Conservation (phyloP, 306 rosid genomes). For the Purshia tridentata region DNA sequence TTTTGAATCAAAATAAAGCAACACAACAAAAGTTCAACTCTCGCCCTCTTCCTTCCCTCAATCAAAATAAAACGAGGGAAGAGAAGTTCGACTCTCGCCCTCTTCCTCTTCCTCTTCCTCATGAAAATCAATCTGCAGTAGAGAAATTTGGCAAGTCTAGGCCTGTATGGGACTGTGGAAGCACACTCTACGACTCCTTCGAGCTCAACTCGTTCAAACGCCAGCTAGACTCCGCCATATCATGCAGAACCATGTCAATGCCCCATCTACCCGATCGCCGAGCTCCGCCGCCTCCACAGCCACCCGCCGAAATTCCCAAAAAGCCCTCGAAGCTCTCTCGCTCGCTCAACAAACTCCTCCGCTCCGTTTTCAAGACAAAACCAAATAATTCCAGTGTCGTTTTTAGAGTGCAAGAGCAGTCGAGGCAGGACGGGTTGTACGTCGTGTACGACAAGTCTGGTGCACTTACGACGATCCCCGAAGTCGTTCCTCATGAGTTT, state of each 20-base stretch:
- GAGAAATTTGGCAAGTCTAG: background rate
- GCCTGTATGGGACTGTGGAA: constrained; percentile 82
- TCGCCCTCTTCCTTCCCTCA: background rate
- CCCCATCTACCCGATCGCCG: constrained; percentile 50
- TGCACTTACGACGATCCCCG: constrained; percentile 68
- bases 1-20: background rate
- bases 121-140: background rate
- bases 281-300: constrained; percentile 10
- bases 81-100: constrained; percentile 6
- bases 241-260: constrained; percentile 68
- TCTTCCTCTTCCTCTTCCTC: too few species aligned
- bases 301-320: constrained; percentile 8
- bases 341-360: constrained; percentile 60
- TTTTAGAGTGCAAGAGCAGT: constrained; percentile 33
- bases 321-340: constrained; percentile 60
- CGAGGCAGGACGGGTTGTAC: constrained; percentile 44
- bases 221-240: constrained; percentile 72
- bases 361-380: constrained; percentile 57
- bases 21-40: background rate
- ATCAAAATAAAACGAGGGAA: too few species aligned
- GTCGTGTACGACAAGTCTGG: constrained; percentile 63
- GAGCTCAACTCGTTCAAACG: constrained; percentile 80
- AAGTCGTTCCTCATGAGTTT: constrained; percentile 49
- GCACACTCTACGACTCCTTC: constrained; percentile 85
- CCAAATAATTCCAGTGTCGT: constrained; percentile 14